Percentiles rank a stretch among this genome's conserved stretches.
Evolutionary conservation across 108 stramenopile species (phyloP).

Genomic region (Skeletonema costatum): DNA sequence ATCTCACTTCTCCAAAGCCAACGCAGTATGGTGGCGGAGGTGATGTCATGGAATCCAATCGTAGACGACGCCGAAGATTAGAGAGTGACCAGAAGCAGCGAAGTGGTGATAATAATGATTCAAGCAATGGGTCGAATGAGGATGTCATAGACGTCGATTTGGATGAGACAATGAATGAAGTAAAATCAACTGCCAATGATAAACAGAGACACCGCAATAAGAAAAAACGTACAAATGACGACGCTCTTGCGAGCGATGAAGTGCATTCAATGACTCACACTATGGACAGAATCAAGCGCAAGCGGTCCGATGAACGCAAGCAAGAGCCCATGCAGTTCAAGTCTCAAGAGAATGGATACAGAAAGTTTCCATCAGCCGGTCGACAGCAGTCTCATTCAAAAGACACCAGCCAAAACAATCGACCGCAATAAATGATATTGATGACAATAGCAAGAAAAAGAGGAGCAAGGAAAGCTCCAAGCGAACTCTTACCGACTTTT

Average conservation of each 20-base stretch:
- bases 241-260: background rate
- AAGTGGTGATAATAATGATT: background rate
- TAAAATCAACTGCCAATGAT: background rate
- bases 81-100: background rate
- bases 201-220: background rate
- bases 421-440: background rate
- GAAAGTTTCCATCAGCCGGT: no score
- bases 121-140: background rate
- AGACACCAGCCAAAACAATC: background rate
- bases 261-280: background rate
- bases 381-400: no score
- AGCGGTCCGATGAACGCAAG: background rate
- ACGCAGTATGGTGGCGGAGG: slow-evolving; percentile 6
- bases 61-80: slow-evolving; percentile 19
- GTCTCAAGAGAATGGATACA: background rate
- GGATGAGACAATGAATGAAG: background rate
- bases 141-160: background rate
- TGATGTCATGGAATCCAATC: slow-evolving; percentile 32
- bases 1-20: slow-evolving; percentile 18
- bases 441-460: background rate
- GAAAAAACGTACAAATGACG: background rate
- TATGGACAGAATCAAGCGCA: background rate
- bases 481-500: slow-evolving; percentile 11
- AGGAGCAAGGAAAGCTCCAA: background rate
- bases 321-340: background rate